phyloP scores from a whole-genome alignment of 1,139 yeast genomes.

The Hansenula lynferdii region DNA sequence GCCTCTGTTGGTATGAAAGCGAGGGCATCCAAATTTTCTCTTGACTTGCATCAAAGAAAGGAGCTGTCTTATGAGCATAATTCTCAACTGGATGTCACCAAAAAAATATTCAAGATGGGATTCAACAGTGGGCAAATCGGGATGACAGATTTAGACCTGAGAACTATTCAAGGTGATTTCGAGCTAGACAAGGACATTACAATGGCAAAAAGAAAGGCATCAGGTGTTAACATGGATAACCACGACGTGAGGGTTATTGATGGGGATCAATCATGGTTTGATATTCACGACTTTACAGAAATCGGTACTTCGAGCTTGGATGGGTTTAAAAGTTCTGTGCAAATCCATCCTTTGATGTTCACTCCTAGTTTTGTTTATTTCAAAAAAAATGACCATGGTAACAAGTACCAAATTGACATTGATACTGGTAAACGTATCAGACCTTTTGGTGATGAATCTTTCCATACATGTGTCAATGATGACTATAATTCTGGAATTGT shows the following conservation, averaged over 20 bases:
- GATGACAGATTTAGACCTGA: conserved; percentile 61
- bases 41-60: conserved; percentile 85
- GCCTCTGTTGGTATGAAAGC: conserved; percentile 80
- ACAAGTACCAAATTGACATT: conserved; percentile 31
- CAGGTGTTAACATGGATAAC: background rate
- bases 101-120: conserved; percentile 52
- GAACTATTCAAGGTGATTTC: conserved; percentile 66
- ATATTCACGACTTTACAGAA: conserved; percentile 76
- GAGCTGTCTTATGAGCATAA: conserved; percentile 60
- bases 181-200: conserved; percentile 45
- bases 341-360: conserved; percentile 58
- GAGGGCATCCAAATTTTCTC: conserved; percentile 53
- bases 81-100: conserved; percentile 51
- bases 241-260: conserved; percentile 26
- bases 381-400: conserved; percentile 52
- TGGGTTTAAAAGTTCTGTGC: conserved; percentile 49
- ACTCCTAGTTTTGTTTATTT: conserved; percentile 77
- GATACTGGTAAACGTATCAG: conserved; percentile 26
- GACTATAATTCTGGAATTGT: conserved; percentile 9
- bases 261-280: conserved; percentile 66
- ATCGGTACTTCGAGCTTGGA: conserved; percentile 36
- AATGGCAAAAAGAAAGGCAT: conserved; percentile 27
- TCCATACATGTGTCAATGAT: conserved; percentile 59
- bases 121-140: conserved; percentile 73
- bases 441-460: conserved; percentile 40